A percentile compares a stretch with the other conserved stretches of the same genome.
phyloP scores from a whole-genome alignment of 805 yeast species.

The Helenozyma baotianmanensis region DNA sequence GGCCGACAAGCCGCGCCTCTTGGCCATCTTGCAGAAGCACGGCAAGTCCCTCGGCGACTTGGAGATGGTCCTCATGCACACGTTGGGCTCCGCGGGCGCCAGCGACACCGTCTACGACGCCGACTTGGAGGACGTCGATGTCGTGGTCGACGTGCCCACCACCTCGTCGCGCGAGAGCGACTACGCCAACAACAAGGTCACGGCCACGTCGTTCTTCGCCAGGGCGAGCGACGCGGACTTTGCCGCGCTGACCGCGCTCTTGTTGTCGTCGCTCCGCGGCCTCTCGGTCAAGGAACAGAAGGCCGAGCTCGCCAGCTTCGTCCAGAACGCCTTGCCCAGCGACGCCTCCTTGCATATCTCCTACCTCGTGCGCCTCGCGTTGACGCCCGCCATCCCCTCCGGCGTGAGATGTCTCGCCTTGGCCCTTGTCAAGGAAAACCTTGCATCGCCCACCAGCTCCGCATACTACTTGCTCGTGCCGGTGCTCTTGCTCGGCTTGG shows the following conservation, averaged over 20 bases:
- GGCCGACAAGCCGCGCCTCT: conserved; percentile 18
- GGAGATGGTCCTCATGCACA: conserved; percentile 61
- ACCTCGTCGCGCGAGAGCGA: background rate
- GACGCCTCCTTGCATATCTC: conserved; percentile 52
- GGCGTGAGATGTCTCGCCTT: conserved; percentile 51
- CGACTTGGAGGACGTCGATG: conserved; percentile 5
- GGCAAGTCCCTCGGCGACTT: conserved; percentile 27
- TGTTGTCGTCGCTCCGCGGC: conserved; percentile 39
- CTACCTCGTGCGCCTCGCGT: conserved; percentile 52
- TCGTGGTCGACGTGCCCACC: conserved; percentile 1
- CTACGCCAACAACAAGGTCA: conserved; percentile 9
- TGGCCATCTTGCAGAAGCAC: conserved; percentile 14
- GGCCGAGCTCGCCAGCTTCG: conserved; percentile 4
- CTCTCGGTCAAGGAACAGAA: conserved; percentile 8
- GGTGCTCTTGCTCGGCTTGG: conserved; percentile 48
- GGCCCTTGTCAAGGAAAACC: conserved; percentile 11
- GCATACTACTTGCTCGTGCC: conserved; percentile 57
- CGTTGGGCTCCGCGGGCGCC: conserved; percentile 36
- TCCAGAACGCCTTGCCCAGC: conserved; percentile 10
- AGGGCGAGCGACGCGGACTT: conserved; percentile 37
- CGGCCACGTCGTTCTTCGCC: conserved; percentile 31
- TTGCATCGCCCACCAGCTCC: too few species aligned
- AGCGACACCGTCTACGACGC: conserved; percentile 22
- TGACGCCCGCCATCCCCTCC: conserved; percentile 56
- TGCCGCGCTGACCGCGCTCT: conserved; percentile 35